These are phyloP conservation scores for Penicillium mononematosum DNA, from an alignment of 495 filamentous ascomycete genomes.

Conservation along the genomic window DNA sequence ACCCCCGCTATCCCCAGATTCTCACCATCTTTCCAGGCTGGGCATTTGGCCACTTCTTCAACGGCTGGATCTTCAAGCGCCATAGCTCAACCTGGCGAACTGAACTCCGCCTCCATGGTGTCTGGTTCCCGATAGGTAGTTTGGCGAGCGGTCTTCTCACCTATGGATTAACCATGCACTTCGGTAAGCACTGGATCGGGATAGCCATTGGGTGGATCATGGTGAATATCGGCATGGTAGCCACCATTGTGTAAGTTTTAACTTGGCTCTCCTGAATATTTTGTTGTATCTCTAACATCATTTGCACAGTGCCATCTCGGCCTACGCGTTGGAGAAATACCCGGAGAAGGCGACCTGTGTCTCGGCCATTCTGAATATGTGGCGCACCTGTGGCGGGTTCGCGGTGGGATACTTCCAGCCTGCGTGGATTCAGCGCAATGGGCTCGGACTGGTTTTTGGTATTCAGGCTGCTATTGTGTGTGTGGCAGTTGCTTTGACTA, in stretches of 20 bases:
- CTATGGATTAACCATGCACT: constrained; percentile 38
- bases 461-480: constrained; percentile 44
- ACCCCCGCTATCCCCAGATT: not conserved
- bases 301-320: constrained; percentile 35
- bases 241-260: constrained; percentile 34
- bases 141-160: constrained; percentile 35
- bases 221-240: constrained; percentile 42
- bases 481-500: constrained; percentile 28
- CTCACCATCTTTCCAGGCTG: constrained; percentile 23
- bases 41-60: constrained; percentile 37
- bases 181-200: constrained; percentile 39
- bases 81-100: constrained; percentile 29
- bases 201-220: constrained; percentile 43
- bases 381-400: constrained; percentile 48
- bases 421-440: constrained; percentile 41
- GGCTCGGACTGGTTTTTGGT: constrained; percentile 45
- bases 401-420: constrained; percentile 49
- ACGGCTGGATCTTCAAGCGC: constrained; percentile 36
- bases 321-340: constrained; percentile 44
- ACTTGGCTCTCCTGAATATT: not conserved
- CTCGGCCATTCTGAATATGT: constrained; percentile 44
- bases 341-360: constrained; percentile 42
- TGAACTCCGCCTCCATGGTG: constrained; percentile 39
- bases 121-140: constrained; percentile 36
- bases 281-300: not conserved